Evolutionary conservation across 306 rosid species (phyloP), one percentile per base, ranked within the genome.

Genomic region (Glycyrrhiza uralensis): DNA sequence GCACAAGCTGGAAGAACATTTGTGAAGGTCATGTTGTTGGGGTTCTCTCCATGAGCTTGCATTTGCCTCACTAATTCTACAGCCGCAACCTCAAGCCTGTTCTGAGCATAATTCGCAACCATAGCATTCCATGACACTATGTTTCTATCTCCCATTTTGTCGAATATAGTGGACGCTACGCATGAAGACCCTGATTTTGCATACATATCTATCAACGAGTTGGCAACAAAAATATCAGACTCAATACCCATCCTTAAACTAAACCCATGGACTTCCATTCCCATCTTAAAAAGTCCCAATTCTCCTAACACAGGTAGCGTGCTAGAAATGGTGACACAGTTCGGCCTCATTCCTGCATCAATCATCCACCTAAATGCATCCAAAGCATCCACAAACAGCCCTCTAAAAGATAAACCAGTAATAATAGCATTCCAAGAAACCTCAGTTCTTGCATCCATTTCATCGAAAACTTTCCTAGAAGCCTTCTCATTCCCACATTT

Each of bases 1-100:
- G 96, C 83, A 83, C 96, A 93, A 7, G 93, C 97, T 8, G 96
- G 97, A 72, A 90, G 97, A 78, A 87, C 89, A 76, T 89, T 93
- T 36, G 97, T 90, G 80, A 88, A 84, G 66, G 97, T 87, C 24
- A 90, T 86, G 38, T 82, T 42, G 78, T 87, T 93, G 15, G 96
- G 94, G 59, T 63, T 67, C 82, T 81, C 88, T 23, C 89, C 92
- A 60, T 59, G 63, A 64, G 76, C 77, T 76, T 89, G 97, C 98
- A 93, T 90, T 78, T 68, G 77, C 75, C 82, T 80, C 67, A 86
- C 59, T 29, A 90, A 79, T 68, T 79, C 87, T 38, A 87, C 59
- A 13, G 96, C 93, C 38, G 66, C 93, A 83, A 65, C 63, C 77
- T 87, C 88, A 46, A 81, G 84, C 71, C 86, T 80, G 56, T 88